Percentiles rank a stretch among this genome's conserved stretches.
Conservation (phyloP, 192 early-diverging fungal species). For the Podila minutissima region DNA sequence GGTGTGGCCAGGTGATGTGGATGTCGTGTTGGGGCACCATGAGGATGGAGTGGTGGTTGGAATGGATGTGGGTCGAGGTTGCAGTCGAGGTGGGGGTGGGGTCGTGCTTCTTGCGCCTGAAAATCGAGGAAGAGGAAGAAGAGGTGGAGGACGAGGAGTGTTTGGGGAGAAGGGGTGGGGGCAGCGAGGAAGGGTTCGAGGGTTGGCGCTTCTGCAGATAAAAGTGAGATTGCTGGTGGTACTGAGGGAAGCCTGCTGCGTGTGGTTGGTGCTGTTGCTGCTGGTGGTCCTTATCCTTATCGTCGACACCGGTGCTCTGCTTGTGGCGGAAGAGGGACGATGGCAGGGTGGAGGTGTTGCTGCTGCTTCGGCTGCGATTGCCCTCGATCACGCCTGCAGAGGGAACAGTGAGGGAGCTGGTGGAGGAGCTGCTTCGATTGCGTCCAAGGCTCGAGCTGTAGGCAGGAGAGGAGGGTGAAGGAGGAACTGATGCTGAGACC, state of each 20-base stretch:
- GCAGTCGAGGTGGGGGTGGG: neutral
- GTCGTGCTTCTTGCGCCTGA: neutral
- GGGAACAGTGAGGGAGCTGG: constrained; percentile 2
- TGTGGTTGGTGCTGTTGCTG: constrained; percentile 19
- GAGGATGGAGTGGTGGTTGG: constrained; percentile 32
- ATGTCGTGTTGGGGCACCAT: constrained; percentile 45
- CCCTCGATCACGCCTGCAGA: neutral
- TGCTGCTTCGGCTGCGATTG: constrained; percentile 3
- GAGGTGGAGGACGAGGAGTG: constrained; percentile 8
- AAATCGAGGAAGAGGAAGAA: constrained; percentile 12
- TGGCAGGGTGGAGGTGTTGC: neutral
- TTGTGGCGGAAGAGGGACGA: neutral
- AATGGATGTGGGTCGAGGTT: neutral
- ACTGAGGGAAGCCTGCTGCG: too few relatives aligned
- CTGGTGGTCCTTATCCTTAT: neutral
- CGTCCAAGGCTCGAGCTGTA: neutral
- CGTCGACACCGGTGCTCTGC: neutral
- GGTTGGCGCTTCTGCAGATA: neutral
- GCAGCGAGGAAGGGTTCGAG: neutral
- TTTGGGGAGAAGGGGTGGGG: constrained; percentile 5
- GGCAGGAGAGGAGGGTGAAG: too few relatives aligned
- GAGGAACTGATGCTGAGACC: neutral
- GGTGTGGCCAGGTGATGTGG: constrained; percentile 36
- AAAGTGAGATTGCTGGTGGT: neutral
- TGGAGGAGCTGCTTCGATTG: constrained; percentile 1